A percentile compares a stretch with the other conserved stretches of the same genome.
These are phyloP conservation scores for Pyrus hybrid DNA, from an alignment of 331 rosid genomes.

Conservation along the genomic window DNA sequence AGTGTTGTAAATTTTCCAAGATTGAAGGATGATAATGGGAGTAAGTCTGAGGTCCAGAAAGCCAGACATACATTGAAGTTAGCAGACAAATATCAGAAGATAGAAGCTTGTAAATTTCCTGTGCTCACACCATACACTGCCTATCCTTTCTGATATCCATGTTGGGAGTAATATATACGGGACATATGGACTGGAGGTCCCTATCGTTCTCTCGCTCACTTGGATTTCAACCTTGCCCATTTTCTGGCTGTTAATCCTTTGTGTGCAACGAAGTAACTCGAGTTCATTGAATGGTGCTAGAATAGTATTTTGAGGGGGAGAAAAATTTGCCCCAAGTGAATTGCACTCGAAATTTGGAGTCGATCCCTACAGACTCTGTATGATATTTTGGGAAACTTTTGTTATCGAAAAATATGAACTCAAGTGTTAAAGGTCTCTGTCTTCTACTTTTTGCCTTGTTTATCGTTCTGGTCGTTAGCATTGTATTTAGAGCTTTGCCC, in stretches of 20 bases:
- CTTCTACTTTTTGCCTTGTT: no score
- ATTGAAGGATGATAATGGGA: neutral
- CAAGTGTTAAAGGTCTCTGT: no score
- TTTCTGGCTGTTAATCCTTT: neutral
- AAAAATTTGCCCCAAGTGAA: no score
- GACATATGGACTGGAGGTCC: neutral
- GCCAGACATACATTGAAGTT: neutral
- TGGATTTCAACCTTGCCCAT: neutral
- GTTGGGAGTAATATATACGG: neutral
- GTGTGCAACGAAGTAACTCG: neutral
- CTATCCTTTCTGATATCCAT: neutral
- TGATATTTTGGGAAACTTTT: no score
- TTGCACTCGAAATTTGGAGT: no score
- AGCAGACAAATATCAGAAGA: no score
- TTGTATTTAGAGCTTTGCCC: no score
- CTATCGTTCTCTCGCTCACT: neutral
- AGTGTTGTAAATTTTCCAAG: neutral
- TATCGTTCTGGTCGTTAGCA: no score
- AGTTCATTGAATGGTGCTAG: neutral
- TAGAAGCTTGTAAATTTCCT: neutral
- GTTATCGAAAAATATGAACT: no score
- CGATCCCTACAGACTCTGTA: no score
- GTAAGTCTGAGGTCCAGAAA: neutral
- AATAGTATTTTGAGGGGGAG: no score
- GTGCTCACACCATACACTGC: neutral